A percentile compares a stretch with the other conserved stretches of the same genome.
Conservation (phyloP, 768 basidiomycete genomes). For the Boletus rubescentipes region DNA sequence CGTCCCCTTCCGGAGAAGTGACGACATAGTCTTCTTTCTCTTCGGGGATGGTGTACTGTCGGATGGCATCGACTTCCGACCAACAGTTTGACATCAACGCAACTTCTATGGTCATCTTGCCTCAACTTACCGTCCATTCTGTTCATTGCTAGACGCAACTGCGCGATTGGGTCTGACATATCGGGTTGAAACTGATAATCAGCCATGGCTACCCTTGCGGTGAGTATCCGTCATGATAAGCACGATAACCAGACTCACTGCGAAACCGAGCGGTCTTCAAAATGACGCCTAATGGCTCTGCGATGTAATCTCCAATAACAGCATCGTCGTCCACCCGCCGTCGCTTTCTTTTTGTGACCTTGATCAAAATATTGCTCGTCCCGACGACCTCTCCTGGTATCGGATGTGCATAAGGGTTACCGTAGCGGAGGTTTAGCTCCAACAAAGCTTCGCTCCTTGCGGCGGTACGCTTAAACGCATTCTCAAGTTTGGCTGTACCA, state of each 20-base stretch:
- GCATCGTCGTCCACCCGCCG: slow-evolving; percentile 35
- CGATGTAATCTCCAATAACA: slow-evolving; percentile 66
- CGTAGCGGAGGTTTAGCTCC: slow-evolving; percentile 74
- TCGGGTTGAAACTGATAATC: slow-evolving; percentile 90
- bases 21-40: slow-evolving; percentile 65
- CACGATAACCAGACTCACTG: slow-evolving; percentile 51
- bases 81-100: slow-evolving; percentile 2
- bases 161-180: slow-evolving; percentile 63
- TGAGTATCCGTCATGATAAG: not conserved
- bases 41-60: slow-evolving; percentile 63
- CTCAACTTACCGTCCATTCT: slow-evolving; percentile 73
- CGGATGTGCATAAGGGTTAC: slow-evolving; percentile 79
- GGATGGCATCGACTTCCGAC: slow-evolving; percentile 66
- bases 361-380: slow-evolving; percentile 82
- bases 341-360: slow-evolving; percentile 72
- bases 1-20: slow-evolving; percentile 26
- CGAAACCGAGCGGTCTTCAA: slow-evolving; percentile 86
- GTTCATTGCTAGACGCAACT: slow-evolving; percentile 72
- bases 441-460: slow-evolving; percentile 63
- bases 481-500: slow-evolving; percentile 67
- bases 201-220: slow-evolving; percentile 69
- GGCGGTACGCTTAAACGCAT: slow-evolving; percentile 69
- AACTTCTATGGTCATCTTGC: not conserved
- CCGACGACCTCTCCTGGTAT: slow-evolving; percentile 76
- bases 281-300: slow-evolving; percentile 71